Base-by-base conservation (phyloP, 805 yeast genomes). In the Ogataea degrootiae region DNA sequence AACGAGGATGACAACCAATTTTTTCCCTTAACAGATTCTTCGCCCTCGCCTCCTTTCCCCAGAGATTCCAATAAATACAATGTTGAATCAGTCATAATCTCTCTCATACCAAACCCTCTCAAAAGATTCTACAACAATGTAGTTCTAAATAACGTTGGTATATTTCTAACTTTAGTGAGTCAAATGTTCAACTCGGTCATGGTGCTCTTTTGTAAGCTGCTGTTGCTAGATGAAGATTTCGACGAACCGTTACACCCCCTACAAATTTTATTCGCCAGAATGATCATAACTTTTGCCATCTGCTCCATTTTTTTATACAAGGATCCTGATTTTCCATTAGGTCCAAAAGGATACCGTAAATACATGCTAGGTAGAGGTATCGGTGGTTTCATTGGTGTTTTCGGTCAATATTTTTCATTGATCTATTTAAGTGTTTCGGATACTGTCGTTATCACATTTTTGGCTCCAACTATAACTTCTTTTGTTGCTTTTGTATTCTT, bases 321-420 rank as follows among this genome's bases (percentile, higher is more conserved):
- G 49, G 79, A 81, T 9, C 79, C 77, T 1, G 74, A 80, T 49
- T 83, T 79, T 12, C 85, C 92, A 2, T 75, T 81, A 52, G 97
- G 97, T 0, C 87, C 89, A 1, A 72, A 66, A 12, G 77, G 73
- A 2, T 61, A 80, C 36, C 69, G 96, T 14, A 58, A 63, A 43
- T 71, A 78, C 56, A 67, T 89, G 48, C 60, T 79, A 0, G 41
- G 77, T 5, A 71, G 97, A 50, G 96, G 96, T 0, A 42, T 74
- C 1, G 72, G 80, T 15, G 97, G 97, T 6, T 87, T 82, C 56
- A 62, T 85, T 48, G 96, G 96, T 4, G 95, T 89, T 6, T 83
- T 83, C 59, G 84, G 92, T 4, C 71, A 86, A 60, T 90, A 87
- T 63, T 87, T 73, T 61, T 80, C 96, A 1, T 68, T 90, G 53